These are phyloP conservation scores for Pugionium cornutum DNA, from an alignment of 345 rosid species.

Conservation along the genomic window DNA sequence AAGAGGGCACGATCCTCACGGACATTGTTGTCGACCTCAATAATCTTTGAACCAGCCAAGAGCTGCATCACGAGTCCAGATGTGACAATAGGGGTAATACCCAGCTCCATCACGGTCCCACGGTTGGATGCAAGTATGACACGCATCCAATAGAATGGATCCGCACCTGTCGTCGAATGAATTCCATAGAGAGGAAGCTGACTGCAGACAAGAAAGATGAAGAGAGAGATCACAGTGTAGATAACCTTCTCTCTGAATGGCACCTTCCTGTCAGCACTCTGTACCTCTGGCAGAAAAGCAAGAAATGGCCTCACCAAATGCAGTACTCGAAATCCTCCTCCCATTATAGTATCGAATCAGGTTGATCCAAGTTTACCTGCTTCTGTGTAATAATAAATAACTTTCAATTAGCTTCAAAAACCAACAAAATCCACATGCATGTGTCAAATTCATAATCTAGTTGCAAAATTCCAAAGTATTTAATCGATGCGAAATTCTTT, in stretches of 20 bases:
- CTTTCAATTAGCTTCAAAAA: background rate
- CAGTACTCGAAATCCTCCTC: slow-evolving; percentile 69
- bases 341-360: slow-evolving; percentile 44
- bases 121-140: slow-evolving; percentile 75
- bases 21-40: slow-evolving; percentile 70
- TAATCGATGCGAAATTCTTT: background rate
- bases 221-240: slow-evolving; percentile 57
- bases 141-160: slow-evolving; percentile 83
- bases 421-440: too few species aligned
- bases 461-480: background rate
- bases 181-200: too few species aligned
- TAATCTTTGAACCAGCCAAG: slow-evolving; percentile 70
- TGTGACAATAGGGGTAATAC: slow-evolving; percentile 75
- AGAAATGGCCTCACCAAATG: slow-evolving; percentile 70
- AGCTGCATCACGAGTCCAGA: slow-evolving; percentile 77
- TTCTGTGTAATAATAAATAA: slow-evolving; percentile 22
- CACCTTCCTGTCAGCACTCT: slow-evolving; percentile 64
- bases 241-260: slow-evolving; percentile 72
- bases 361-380: slow-evolving; percentile 16
- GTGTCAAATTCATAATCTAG: too few species aligned
- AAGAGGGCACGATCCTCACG: slow-evolving; percentile 72
- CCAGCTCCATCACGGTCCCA: slow-evolving; percentile 78
- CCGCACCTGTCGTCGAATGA: slow-evolving; percentile 44
- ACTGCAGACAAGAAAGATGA: slow-evolving; percentile 21
- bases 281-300: slow-evolving; percentile 59